Conservation (phyloP, 306 rosid species). For the Inga laurina region DNA sequence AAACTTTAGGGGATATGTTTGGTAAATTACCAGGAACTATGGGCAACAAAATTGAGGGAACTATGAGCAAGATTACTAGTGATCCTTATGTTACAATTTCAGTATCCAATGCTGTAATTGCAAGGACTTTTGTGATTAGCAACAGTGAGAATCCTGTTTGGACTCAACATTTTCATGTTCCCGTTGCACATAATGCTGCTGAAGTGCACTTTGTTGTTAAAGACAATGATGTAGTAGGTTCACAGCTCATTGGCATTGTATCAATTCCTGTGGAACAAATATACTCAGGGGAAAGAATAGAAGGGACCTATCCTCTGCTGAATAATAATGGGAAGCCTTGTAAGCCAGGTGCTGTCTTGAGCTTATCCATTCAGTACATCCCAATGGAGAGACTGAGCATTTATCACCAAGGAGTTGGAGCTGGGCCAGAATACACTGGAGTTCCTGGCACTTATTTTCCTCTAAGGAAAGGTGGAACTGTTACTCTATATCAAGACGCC, state of each 20-base stretch:
- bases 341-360: slow-evolving; percentile 75
- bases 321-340: slow-evolving; percentile 81
- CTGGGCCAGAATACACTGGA: slow-evolving; percentile 83
- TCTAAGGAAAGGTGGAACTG: slow-evolving; percentile 81
- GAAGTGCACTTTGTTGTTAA: slow-evolving; percentile 88
- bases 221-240: slow-evolving; percentile 95
- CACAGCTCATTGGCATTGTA: slow-evolving; percentile 79
- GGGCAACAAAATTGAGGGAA: slow-evolving; percentile 64
- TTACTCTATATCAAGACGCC: slow-evolving; percentile 93
- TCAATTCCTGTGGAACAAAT: slow-evolving; percentile 82
- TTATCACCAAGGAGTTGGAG: slow-evolving; percentile 85
- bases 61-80: slow-evolving; percentile 66
- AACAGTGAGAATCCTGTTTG: slow-evolving; percentile 88
- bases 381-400: slow-evolving; percentile 70
- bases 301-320: slow-evolving; percentile 78
- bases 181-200: slow-evolving; percentile 85
- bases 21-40: slow-evolving; percentile 56
- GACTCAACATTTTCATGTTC: slow-evolving; percentile 81
- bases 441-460: slow-evolving; percentile 97
- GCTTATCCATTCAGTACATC: slow-evolving; percentile 72
- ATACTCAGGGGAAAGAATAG: slow-evolving; percentile 59
- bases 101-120: slow-evolving; percentile 76
- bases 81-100: slow-evolving; percentile 92
- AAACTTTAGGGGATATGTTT: slow-evolving; percentile 78
- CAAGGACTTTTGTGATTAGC: slow-evolving; percentile 92